phyloP scores from a whole-genome alignment of 768 basidiomycete genomes.

The Flagelloscypha sp. region DNA sequence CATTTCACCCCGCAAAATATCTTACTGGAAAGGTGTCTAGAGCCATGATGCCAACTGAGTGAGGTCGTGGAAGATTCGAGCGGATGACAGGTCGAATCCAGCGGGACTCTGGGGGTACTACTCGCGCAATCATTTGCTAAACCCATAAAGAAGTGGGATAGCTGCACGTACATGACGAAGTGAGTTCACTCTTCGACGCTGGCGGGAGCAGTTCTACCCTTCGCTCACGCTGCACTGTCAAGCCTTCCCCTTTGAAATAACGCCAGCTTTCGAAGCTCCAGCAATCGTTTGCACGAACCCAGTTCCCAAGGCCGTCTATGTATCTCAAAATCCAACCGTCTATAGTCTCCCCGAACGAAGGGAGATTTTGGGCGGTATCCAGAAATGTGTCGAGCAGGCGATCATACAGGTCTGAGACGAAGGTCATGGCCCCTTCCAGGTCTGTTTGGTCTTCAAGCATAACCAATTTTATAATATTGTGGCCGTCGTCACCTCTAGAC shows the following conservation, averaged over 20 bases:
- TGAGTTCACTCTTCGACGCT: conserved; percentile 1
- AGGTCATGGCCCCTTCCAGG: conserved; percentile 29
- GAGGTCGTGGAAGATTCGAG: no score
- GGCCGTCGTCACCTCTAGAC: conserved; percentile 28
- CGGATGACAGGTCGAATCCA: no score
- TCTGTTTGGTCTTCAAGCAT: conserved; percentile 27
- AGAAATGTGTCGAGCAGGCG: conserved; percentile 24
- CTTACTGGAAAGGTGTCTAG: no score
- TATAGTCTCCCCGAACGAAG: conserved; percentile 25
- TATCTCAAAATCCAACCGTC: conserved; percentile 26
- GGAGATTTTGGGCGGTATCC: conserved; percentile 18
- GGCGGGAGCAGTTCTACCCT: conserved; percentile 13
- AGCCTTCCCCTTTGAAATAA: conserved; percentile 26
- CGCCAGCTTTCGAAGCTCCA: conserved; percentile 41
- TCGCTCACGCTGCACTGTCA: conserved; percentile 14
- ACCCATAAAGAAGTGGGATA: no score
- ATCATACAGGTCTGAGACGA: conserved; percentile 26
- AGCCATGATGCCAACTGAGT: conserved; percentile 62
- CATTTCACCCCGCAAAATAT: no score
- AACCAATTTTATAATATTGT: conserved; percentile 34
- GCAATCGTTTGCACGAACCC: conserved; percentile 28
- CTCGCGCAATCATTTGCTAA: no score
- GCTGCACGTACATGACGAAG: no score
- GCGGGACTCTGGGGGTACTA: no score
- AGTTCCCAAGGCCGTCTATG: conserved; percentile 30